Conservation (phyloP, 2,329 filamentous ascomycete species). For the Aspergillus ruber region DNA sequence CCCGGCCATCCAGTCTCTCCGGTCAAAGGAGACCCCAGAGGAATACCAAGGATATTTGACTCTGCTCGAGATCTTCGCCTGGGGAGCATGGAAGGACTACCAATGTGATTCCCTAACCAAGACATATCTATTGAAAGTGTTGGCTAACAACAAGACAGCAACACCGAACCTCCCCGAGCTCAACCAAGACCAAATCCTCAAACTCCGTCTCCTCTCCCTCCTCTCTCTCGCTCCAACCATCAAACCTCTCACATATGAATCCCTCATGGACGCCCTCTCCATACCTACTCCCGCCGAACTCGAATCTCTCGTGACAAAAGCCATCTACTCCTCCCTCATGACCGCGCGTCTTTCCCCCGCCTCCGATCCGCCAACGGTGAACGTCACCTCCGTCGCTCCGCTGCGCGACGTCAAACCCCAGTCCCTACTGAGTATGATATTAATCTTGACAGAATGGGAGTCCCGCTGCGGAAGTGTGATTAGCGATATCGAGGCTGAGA, state of each 20-base stretch:
- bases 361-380: constrained; percentile 65
- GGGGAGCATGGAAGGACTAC: constrained; percentile 83
- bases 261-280: constrained; percentile 60
- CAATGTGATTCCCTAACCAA: constrained; percentile 38
- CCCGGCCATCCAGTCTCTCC: constrained; percentile 69
- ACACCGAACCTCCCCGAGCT: constrained; percentile 62
- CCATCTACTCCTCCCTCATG: constrained; percentile 80
- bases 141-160: constrained; percentile 21
- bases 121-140: background rate
- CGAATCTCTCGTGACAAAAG: constrained; percentile 78
- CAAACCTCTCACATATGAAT: constrained; percentile 63
- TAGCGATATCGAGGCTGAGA: constrained; percentile 67
- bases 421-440: constrained; percentile 62
- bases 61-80: constrained; percentile 82
- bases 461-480: constrained; percentile 70
- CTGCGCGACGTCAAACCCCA: constrained; percentile 77
- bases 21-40: constrained; percentile 44
- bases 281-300: constrained; percentile 63
- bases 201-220: constrained; percentile 81
- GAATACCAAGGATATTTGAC: constrained; percentile 61
- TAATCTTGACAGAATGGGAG: constrained; percentile 67
- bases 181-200: constrained; percentile 65
- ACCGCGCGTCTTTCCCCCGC: constrained; percentile 83
- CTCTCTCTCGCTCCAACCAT: constrained; percentile 68
- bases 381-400: constrained; percentile 73